Evolutionary conservation across 2,329 filamentous ascomycete genomes (phyloP).

Genomic region (Hypoxylon sp.): DNA sequence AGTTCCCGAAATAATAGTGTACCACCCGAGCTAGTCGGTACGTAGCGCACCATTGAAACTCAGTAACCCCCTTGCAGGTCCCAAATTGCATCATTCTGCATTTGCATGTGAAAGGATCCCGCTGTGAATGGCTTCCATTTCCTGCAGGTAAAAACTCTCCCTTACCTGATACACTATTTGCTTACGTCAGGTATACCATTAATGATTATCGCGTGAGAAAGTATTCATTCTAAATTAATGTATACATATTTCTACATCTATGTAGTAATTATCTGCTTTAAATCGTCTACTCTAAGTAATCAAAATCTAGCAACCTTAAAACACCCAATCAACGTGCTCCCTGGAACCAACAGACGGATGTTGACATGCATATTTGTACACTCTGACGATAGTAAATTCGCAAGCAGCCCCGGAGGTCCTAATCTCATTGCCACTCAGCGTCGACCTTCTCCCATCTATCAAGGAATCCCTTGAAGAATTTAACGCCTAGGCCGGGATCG

Average conservation of each 20-base stretch:
- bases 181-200: constrained; percentile 9
- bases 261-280: too few species aligned
- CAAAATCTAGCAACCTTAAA: constrained; percentile 1
- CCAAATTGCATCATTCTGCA: constrained; percentile 38
- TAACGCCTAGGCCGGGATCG: constrained; percentile 89
- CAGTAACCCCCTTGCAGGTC: background rate
- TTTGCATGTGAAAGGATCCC: constrained; percentile 20
- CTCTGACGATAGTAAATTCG: constrained; percentile 6
- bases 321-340: constrained; percentile 8
- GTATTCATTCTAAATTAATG: constrained; percentile 1
- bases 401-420: background rate
- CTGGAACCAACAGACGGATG: constrained; percentile 6
- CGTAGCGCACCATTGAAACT: constrained; percentile 19
- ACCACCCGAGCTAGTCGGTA: constrained; percentile 11
- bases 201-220: background rate
- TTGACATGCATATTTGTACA: constrained; percentile 21
- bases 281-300: background rate
- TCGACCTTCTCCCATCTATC: constrained; percentile 89
- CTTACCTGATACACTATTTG: constrained; percentile 4
- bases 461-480: constrained; percentile 90
- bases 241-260: constrained; percentile 1
- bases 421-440: constrained; percentile 72
- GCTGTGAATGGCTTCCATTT: constrained; percentile 16
- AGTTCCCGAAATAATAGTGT: constrained; percentile 4
- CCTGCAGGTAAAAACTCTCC: constrained; percentile 28